Evolutionary conservation across 2,329 filamentous ascomycete species (phyloP).

Genomic region (Aaosphaeria pasadenensis): DNA sequence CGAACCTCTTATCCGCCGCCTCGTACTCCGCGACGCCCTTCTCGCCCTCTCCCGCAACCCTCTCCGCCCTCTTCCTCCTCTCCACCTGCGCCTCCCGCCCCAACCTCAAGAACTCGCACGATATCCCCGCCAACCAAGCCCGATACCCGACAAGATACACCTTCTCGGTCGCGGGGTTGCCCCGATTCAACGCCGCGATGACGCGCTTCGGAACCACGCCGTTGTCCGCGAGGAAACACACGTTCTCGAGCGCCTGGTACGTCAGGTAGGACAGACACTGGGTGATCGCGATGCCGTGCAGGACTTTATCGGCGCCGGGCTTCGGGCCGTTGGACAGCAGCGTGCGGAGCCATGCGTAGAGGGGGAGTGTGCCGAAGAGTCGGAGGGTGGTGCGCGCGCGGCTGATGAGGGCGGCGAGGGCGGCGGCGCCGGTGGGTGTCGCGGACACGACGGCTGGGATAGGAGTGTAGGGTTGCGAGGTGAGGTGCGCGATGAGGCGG

Average conservation of each 20-base stretch:
- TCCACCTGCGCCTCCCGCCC: slow-evolving; percentile 43
- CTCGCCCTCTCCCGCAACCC: slow-evolving; percentile 25
- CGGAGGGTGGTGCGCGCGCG: slow-evolving; percentile 44
- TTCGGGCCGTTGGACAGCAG: slow-evolving; percentile 39
- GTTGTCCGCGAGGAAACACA: slow-evolving; percentile 42
- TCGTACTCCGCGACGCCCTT: slow-evolving; percentile 27
- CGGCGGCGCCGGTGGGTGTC: slow-evolving; percentile 28
- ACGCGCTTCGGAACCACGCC: slow-evolving; percentile 35
- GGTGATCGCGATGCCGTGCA: slow-evolving; percentile 41
- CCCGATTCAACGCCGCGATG: slow-evolving; percentile 37
- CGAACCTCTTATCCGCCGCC: slow-evolving; percentile 35
- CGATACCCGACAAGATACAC: slow-evolving; percentile 43
- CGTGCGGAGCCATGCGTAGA: slow-evolving; percentile 45
- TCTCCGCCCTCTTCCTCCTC: slow-evolving; percentile 25
- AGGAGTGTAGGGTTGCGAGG: slow-evolving; percentile 23
- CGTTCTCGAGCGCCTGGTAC: slow-evolving; percentile 45
- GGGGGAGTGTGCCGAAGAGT: slow-evolving; percentile 42
- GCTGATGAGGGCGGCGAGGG: slow-evolving; percentile 39
- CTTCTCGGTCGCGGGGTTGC: slow-evolving; percentile 29
- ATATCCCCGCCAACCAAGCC: slow-evolving; percentile 43
- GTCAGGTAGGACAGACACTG: slow-evolving; percentile 43
- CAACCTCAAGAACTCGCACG: slow-evolving; percentile 44
- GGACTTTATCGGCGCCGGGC: slow-evolving; percentile 39
- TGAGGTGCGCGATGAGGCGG: slow-evolving; percentile 31
- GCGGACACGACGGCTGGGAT: slow-evolving; percentile 5